Conservation (phyloP, 2,329 filamentous ascomycete species). For the Fusarium chuoi region DNA sequence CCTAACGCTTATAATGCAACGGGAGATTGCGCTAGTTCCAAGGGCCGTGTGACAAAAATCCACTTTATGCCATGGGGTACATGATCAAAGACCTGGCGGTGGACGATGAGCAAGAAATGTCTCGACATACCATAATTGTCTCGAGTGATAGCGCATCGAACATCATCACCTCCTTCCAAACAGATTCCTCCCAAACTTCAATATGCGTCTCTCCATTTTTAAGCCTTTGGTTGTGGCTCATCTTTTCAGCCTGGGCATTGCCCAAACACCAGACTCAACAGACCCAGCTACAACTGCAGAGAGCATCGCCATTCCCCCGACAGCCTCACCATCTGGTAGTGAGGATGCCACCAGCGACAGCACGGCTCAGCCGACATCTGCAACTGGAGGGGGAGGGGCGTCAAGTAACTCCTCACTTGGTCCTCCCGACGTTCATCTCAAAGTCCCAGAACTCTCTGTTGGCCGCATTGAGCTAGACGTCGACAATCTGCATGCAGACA, state of each 20-base stretch:
- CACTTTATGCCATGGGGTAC: slow-evolving; percentile 10
- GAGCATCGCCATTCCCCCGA: slow-evolving; percentile 16
- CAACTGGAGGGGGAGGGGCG: neutral
- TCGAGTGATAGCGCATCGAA: neutral
- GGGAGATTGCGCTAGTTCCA: slow-evolving; percentile 13
- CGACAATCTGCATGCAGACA: slow-evolving; percentile 24
- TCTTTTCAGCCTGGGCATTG: neutral
- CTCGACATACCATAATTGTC: neutral
- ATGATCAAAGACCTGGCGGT: neutral
- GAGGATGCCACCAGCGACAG: neutral
- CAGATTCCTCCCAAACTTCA: neutral
- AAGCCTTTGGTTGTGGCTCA: slow-evolving; percentile 10
- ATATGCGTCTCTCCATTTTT: slow-evolving; percentile 17
- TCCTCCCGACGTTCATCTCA: slow-evolving; percentile 26
- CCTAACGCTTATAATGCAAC: neutral
- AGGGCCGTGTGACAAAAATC: neutral
- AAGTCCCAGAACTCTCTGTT: slow-evolving; percentile 19
- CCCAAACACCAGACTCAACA: slow-evolving; percentile 25
- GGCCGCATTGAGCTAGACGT: slow-evolving; percentile 25
- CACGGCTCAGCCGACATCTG: neutral
- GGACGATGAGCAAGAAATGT: neutral
- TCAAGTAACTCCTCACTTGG: slow-evolving; percentile 18
- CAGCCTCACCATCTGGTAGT: neutral
- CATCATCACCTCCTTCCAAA: neutral
- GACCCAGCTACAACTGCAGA: slow-evolving; percentile 18